These are phyloP conservation scores for Epithele typhae DNA, from an alignment of 768 basidiomycete species.

Conservation along the genomic window DNA sequence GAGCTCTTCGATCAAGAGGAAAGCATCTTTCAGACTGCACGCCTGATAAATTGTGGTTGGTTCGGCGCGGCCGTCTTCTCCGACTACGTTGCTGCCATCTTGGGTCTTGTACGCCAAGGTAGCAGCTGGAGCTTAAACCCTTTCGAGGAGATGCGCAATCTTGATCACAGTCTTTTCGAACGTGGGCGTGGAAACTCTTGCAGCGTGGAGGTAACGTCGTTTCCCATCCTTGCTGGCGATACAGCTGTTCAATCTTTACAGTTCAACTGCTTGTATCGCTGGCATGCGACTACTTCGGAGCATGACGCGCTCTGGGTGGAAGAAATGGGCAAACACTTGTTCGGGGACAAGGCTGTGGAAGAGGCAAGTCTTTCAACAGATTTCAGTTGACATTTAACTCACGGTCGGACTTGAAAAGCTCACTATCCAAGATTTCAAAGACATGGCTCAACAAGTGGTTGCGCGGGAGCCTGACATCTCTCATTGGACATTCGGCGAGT, in stretches of 20 bases:
- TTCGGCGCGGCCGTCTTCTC: conserved; percentile 76
- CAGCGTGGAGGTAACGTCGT: conserved; percentile 66
- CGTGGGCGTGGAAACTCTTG: conserved; percentile 78
- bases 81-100: conserved; percentile 77
- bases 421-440: conserved; percentile 47
- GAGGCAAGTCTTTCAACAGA: conserved; percentile 13
- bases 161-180: conserved; percentile 65
- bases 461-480: conserved; percentile 40
- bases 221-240: neutral
- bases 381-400: neutral
- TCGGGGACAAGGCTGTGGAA: conserved; percentile 49
- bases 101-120: conserved; percentile 75
- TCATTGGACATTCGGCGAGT: conserved; percentile 69
- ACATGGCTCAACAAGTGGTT: conserved; percentile 36
- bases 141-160: conserved; percentile 69
- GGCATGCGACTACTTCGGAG: conserved; percentile 78
- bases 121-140: conserved; percentile 75
- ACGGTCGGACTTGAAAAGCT: conserved; percentile 24
- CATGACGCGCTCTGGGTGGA: conserved; percentile 71
- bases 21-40: conserved; percentile 81
- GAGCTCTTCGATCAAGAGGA: conserved; percentile 29
- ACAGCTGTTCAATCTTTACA: conserved; percentile 22
- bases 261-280: conserved; percentile 85
- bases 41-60: conserved; percentile 77
- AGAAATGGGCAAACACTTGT: conserved; percentile 44